Base-by-base conservation (phyloP, 2,329 filamentous ascomycete species). In the Ophiocordyceps australis region DNA sequence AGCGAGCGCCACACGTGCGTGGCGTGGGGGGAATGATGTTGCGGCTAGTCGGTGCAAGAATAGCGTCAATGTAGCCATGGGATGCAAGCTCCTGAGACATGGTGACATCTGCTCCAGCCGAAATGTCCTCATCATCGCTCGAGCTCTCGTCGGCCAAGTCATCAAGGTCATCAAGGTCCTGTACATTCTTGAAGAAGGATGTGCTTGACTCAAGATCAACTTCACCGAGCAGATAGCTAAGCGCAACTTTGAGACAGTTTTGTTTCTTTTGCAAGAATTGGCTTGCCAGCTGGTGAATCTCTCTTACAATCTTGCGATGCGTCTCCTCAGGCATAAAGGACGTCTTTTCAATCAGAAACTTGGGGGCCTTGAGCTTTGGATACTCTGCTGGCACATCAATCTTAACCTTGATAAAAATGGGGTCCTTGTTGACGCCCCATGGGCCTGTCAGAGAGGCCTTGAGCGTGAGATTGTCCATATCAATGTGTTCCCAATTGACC, bases 101-200 rank as follows among this genome's bases (percentile, higher is more conserved):
- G 28, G 63, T 61, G 9, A 59, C 62, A 7, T 62, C 65, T 12
- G 58, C 61, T 4, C 61, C 60, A 3, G 58, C 43, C 1, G 58
- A 57, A 9, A 65, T 62, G 14, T 62, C 56, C 23, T 56, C 56
- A 20, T 83, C 79, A 35, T 85, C 79, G 38, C 79, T 91, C 4
- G 82, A 94, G 36, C 80, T 86, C 35, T 89, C 81, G 30, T 79
- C 77, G 17, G 57, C 62, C 19, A 71, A 47, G 4, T 53, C 66
- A 30, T 62, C 65, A 5, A 66, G 40, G 38, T 69, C 61, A 28
- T 67, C 68, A 7, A 71, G 47, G 35, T 78, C 73, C 35, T 71
- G 62, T 9, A 74, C 66, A 33, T 68, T 68, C 33, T 69, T 67
- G 39, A 74, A 72, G 32, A 67, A 63, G 1, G 60, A 63, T 6